Evolutionary conservation across 2,329 filamentous ascomycete genomes (phyloP), one percentile per base, ranked within the genome.

Genomic region (Trichoderma citrinoviride): DNA sequence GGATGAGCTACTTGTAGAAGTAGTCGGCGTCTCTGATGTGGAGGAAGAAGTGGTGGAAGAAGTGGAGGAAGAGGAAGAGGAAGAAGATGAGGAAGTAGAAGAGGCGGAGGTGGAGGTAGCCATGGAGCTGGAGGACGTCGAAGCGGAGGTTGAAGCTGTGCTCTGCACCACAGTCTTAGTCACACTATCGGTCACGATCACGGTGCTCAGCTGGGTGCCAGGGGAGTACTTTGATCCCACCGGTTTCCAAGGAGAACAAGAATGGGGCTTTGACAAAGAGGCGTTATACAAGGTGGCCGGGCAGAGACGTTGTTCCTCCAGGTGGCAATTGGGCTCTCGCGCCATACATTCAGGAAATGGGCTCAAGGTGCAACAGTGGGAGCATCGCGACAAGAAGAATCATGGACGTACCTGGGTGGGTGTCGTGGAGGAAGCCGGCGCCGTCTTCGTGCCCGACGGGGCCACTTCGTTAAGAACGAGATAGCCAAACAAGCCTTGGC

Each of bases 401-500:
- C 60, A 25, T 17, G 44, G 56, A 75, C 74, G 75, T 69, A 76
- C 73, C 66, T 69, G 65, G 5, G 68, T 55, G 7, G 69, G 70
- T 12, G 72, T 67, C 49, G 73, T 69, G 7, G 71, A 53, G 17
- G 65, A 43, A 23, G 64, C 50, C 12, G 65, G 65, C 49, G 66
- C 67, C 54, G 74, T 73, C 52, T 69, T 68, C 17, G 88, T 91
- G 44, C 89, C 88, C 5, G 85, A 84, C 3, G 88, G 84, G 15
- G 69, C 19, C 4, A 77, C 65, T 33, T 77, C 79, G 61, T 73
- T 74, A 15, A 90, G 75, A 25, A 80, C 71, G 62, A 93, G 81
- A 73, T 94, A 94, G 56, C 87, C 89, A 71, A 79, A 94, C 3
- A 87, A 71, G 53, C 79, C 80, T 37, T 80, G 69, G 41, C 85